Evolutionary conservation across 352 stramenopile species (phyloP).

Genomic region (Globisporangium orthogonon): DNA sequence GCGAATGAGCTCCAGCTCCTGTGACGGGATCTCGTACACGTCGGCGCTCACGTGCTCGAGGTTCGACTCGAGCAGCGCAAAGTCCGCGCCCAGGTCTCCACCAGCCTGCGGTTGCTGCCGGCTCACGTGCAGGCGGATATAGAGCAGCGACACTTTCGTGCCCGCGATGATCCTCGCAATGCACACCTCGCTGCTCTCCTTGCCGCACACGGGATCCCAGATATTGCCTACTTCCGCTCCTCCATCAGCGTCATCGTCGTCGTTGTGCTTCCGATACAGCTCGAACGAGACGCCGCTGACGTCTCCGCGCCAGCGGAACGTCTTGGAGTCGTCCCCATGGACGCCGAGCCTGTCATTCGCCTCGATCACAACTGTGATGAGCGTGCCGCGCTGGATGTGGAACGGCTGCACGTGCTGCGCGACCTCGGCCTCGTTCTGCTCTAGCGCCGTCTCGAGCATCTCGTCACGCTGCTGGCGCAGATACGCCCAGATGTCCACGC

Average conservation of each 20-base stretch:
- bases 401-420: slow-evolving; percentile 44
- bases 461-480: slow-evolving; percentile 47
- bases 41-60: slow-evolving; percentile 40
- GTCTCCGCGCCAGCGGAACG: slow-evolving; percentile 59
- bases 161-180: slow-evolving; percentile 50
- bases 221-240: background rate
- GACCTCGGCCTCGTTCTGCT: slow-evolving; percentile 42
- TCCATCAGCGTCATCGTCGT: background rate
- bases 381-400: slow-evolving; percentile 43
- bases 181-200: slow-evolving; percentile 26
- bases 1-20: slow-evolving; percentile 42
- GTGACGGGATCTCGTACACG: slow-evolving; percentile 38
- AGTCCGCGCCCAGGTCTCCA: slow-evolving; percentile 5
- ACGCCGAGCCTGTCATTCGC: slow-evolving; percentile 28
- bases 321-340: slow-evolving; percentile 43
- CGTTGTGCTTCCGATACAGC: slow-evolving; percentile 22
- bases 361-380: slow-evolving; percentile 61
- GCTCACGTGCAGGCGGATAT: slow-evolving; percentile 34
- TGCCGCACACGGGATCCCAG: slow-evolving; percentile 11
- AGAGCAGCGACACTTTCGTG: slow-evolving; percentile 57
- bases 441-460: slow-evolving; percentile 55
- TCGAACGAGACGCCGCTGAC: slow-evolving; percentile 58
- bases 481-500: slow-evolving; percentile 68
- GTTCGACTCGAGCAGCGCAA: slow-evolving; percentile 28
- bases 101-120: slow-evolving; percentile 1